Evolutionary conservation across 2,329 filamentous ascomycete species (phyloP), one percentile per base, ranked within the genome.

Genomic region (Aspergillus neotritici): DNA sequence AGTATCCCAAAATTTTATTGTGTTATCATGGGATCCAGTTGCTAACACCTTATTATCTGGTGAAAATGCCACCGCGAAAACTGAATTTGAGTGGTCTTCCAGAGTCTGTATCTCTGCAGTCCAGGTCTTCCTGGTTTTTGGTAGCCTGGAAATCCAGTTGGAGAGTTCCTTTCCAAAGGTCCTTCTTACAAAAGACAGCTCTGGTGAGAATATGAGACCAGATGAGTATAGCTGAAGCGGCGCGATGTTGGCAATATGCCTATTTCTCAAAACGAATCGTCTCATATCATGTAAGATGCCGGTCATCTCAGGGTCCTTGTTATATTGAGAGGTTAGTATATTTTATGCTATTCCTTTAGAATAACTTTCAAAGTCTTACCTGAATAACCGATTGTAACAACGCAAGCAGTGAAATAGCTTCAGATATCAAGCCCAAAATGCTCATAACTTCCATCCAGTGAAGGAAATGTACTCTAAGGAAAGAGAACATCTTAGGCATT

Each of bases 361-460:
- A 8, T 25, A 8, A 36, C 8, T 36, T 10, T 21, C 17, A 5
- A 16, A 3, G 21, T 3, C 21, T 25, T 25, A 25, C 21, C 21
- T 25, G 21, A 8, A 34, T 15, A 28, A 15, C 4, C 15, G 37
- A 34, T 8, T 40, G 10, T 11, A 40, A 17, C 12, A n/a, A 9
- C 7, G 21, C 11, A 25, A 37, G 31, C 15, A 31, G 32, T 11
- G 12, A 21, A 16, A 44, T 37, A 8, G 9, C 36, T 13, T 44
- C 42, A 7, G 42, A 39, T 9, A 40, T 39, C 8, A 29, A 13
- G 17, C 36, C 42, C 6, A 40, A 13, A 14, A 44, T 14, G 30
- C 36, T 25, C 31, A 44, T 14, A 8, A 32, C 35, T 31, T 44
- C 42, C 13, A 44, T 9, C 42, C 42, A 44, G 31, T 44, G 42